Percentiles rank a stretch among this genome's conserved stretches.
These are phyloP conservation scores for Crucihimalaya himalaica DNA, from an alignment of 345 rosid genomes.

Conservation along the genomic window DNA sequence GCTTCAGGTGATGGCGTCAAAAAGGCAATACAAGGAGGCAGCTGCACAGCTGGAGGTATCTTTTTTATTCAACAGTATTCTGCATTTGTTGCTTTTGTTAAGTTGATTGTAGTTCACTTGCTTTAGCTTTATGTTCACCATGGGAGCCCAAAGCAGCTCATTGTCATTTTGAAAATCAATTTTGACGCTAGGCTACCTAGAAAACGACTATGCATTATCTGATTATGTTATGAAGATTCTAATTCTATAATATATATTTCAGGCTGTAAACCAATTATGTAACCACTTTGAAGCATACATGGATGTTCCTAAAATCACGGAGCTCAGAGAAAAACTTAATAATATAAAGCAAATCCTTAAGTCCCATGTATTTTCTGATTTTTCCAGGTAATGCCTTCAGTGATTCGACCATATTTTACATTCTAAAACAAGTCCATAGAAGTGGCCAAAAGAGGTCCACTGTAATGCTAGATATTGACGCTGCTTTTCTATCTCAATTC, in stretches of 20 bases:
- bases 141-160: neutral
- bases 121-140: conserved; percentile 14
- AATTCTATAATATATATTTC: conserved; percentile 47
- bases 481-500: neutral
- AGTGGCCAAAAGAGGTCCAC: neutral
- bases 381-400: conserved; percentile 68
- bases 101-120: conserved; percentile 6
- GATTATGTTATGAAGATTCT: neutral
- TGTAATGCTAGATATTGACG: conserved; percentile 18
- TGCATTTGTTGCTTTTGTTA: conserved; percentile 8
- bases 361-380: conserved; percentile 95
- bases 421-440: neutral
- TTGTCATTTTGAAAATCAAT: neutral
- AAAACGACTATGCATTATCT: neutral
- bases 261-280: conserved; percentile 98
- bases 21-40: conserved; percentile 94
- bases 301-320: conserved; percentile 96
- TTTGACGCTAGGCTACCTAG: neutral
- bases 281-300: conserved; percentile 98
- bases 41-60: conserved; percentile 98
- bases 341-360: conserved; percentile 93
- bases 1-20: conserved; percentile 97
- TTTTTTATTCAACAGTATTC: conserved; percentile 3
- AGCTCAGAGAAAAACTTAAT: conserved; percentile 93
- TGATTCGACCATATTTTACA: conserved; percentile 1